Conservation (phyloP, 352 stramenopile species). For the Phytophthora parvispora region DNA sequence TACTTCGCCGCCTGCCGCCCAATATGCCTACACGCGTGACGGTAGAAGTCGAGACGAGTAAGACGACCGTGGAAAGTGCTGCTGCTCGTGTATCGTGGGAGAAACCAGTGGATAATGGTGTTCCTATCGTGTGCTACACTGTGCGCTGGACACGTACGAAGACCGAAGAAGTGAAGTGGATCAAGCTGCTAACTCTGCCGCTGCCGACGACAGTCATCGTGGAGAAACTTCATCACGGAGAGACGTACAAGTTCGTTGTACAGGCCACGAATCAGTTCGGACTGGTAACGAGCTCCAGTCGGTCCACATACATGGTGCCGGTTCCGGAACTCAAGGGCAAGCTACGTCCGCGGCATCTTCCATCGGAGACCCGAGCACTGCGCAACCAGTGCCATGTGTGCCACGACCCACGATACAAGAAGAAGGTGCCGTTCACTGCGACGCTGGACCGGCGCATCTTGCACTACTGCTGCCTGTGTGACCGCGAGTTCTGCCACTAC, state of each 20-base stretch:
- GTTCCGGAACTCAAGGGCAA: conserved; percentile 80
- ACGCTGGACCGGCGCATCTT: conserved; percentile 77
- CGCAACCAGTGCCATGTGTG: conserved; percentile 85
- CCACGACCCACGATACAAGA: conserved; percentile 67
- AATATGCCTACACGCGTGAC: conserved; percentile 87
- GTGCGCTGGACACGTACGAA: conserved; percentile 84
- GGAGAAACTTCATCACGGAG: conserved; percentile 74
- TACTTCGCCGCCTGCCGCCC: conserved; percentile 76
- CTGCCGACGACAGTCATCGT: conserved; percentile 72
- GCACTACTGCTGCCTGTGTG: conserved; percentile 86
- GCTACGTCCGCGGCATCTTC: conserved; percentile 49
- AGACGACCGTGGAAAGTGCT: conserved; percentile 66
- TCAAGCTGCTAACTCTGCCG: conserved; percentile 76
- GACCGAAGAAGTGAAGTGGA: conserved; percentile 82
- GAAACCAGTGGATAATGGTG: conserved; percentile 79
- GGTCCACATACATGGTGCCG: conserved; percentile 89
- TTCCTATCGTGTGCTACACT: conserved; percentile 87
- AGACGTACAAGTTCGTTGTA: conserved; percentile 90
- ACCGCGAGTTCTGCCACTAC: conserved; percentile 87
- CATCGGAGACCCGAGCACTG: conserved; percentile 39
- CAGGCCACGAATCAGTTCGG: conserved; percentile 88
- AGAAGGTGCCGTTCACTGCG: conserved; percentile 72
- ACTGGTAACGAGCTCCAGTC: conserved; percentile 76
- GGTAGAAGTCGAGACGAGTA: conserved; percentile 67
- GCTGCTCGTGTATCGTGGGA: conserved; percentile 82